Conservation (phyloP, 148 eudicot species). For the Camellia sinensis region DNA sequence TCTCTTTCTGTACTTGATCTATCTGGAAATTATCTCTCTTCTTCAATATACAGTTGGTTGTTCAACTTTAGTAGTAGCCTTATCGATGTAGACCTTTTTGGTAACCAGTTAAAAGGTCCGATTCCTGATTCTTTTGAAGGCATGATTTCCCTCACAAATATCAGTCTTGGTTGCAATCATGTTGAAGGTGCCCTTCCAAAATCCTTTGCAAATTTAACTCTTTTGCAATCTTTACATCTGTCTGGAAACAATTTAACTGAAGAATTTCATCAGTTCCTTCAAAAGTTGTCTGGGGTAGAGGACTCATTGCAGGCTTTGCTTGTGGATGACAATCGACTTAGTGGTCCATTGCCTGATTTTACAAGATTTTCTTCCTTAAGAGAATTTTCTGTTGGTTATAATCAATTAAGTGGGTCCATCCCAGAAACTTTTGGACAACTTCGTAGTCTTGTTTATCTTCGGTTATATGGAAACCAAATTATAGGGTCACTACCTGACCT, state of each 20-base stretch:
- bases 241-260: background rate
- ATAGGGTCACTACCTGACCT: background rate
- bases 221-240: slow-evolving; percentile 6
- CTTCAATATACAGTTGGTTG: background rate
- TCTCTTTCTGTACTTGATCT: slow-evolving; percentile 19
- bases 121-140: too few species aligned
- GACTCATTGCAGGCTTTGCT: too few species aligned
- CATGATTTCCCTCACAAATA: too few species aligned
- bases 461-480: background rate
- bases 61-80: too few species aligned
- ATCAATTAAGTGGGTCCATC: background rate
- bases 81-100: too few species aligned
- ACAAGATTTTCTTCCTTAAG: background rate
- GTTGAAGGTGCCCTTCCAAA: too few species aligned
- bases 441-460: background rate
- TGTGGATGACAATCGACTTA: background rate
- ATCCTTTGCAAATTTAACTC: background rate
- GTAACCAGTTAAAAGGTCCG: too few species aligned
- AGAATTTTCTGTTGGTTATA: background rate
- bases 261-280: background rate
- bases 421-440: background rate
- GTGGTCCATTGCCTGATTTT: background rate
- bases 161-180: too few species aligned
- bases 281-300: too few species aligned
- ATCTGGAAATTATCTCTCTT: background rate